Percentiles rank a stretch among this genome's conserved stretches.
phyloP scores from a whole-genome alignment of 1,284 basidiomycete species.

The Cutaneotrichosporon sp. region DNA sequence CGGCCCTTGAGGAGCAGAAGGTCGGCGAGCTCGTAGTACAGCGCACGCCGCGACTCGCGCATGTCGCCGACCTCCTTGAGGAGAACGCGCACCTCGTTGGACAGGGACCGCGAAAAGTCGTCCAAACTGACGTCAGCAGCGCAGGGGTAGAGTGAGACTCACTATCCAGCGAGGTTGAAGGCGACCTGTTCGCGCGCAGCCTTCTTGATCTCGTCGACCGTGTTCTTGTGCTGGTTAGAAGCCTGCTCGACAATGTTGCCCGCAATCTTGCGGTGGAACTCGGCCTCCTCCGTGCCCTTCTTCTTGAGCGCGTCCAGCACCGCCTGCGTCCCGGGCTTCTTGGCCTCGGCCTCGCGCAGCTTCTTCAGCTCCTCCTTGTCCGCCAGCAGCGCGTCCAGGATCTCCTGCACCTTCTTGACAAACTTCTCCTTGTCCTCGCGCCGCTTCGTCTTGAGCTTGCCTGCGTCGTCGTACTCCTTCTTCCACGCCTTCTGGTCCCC shows the following conservation, averaged over 20 bases:
- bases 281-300: conserved; percentile 35
- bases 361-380: conserved; percentile 44
- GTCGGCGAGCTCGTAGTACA: conserved; percentile 46
- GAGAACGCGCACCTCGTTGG: conserved; percentile 43
- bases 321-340: conserved; percentile 33
- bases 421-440: conserved; percentile 33
- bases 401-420: conserved; percentile 43
- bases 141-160: not conserved
- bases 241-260: conserved; percentile 45
- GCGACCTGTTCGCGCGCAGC: conserved; percentile 46
- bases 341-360: conserved; percentile 33
- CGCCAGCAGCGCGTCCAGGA: conserved; percentile 38
- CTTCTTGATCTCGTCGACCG: conserved; percentile 36
- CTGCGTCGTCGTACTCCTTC: conserved; percentile 26
- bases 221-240: conserved; percentile 44
- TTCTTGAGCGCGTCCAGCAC: conserved; percentile 45
- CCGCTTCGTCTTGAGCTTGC: conserved; percentile 36
- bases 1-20: conserved; percentile 46
- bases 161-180: conserved; percentile 47
- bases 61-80: conserved; percentile 47
- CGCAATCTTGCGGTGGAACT: conserved; percentile 42
- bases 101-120: conserved; percentile 44
- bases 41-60: conserved; percentile 42
- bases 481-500: conserved; percentile 32
- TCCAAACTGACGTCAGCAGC: conserved; percentile 28